Conservation (phyloP, 805 yeast genomes). For the Candida boleticola region DNA sequence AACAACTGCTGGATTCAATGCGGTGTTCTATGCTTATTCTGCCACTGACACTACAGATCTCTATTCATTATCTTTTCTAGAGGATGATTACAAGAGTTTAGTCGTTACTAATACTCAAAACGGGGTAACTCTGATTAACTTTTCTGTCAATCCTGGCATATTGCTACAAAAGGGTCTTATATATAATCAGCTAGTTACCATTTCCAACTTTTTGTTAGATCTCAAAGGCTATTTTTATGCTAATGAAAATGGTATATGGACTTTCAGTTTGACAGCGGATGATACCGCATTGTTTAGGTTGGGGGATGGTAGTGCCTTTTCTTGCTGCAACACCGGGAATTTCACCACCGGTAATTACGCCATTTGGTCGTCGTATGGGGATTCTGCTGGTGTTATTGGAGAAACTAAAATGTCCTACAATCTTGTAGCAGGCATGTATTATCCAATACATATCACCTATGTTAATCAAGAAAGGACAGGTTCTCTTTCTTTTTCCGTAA, state of each 20-base stretch:
- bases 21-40: neutral
- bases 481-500: neutral
- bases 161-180: neutral
- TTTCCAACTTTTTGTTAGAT: constrained; percentile 16
- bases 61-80: neutral
- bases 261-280: constrained; percentile 22
- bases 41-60: neutral
- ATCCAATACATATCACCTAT: constrained; percentile 24
- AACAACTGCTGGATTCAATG: neutral
- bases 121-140: neutral
- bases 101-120: neutral
- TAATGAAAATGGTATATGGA: constrained; percentile 23
- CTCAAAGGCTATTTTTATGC: constrained; percentile 22
- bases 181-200: neutral
- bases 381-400: neutral
- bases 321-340: constrained; percentile 26
- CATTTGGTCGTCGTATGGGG: neutral
- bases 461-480: constrained; percentile 12
- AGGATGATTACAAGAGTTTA: neutral
- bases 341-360: neutral
- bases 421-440: constrained; percentile 16
- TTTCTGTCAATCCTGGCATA: neutral
- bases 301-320: constrained; percentile 27
- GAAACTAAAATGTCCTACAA: neutral
- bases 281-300: constrained; percentile 29